Evolutionary conservation across 169 alveolate species (phyloP), one percentile per base, ranked within the genome.

Genomic region (Plasmodium relictum): DNA sequence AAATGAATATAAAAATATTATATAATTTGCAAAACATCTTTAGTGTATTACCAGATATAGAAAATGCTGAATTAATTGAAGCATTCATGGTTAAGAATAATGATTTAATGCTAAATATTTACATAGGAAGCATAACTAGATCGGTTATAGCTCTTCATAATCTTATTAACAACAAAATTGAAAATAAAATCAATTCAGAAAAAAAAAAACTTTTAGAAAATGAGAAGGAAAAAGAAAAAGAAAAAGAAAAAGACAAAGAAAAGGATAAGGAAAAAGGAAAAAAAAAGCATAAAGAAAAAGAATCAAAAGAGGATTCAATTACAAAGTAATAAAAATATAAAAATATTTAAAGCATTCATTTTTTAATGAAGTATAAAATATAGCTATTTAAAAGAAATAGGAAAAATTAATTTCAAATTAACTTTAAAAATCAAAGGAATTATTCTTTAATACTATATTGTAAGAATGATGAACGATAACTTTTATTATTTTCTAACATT

Each of bases 81-180:
- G 97, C 99, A 14, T 98, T 98, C 92, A 94, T 98, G 58, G 95
- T 96, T 12, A 97, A 97, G 89, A 97, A 97, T 92, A 98, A 98
- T 89, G 99, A 98, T 92, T 95, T 96, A 59, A 95, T 97, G 97
- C 93, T 98, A 66, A 94, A 97, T 3, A 94, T 97, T n/a, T 98
- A 97, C 90, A 96, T 98, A 20, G 97, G 98, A 42, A 95, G 98
- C 70, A 93, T 97, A 50, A 92, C 97, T 65, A 93, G 99, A 70
- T 93, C 99, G 10, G 96, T 97, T 89, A 94, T 98, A 56, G 98
- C 99, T 37, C 95, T 98, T 59, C 99, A 98, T 91, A 96, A 98
- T 89, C 96, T 98, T 18, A 97, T 98, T 61, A 97, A 97, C 88
- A 98, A 98, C 93, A 97, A 97, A 95, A 95, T 97, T 31, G 97